phyloP scores from a whole-genome alignment of 2,329 filamentous ascomycete species.

The Chrysoporthe puriensis region DNA sequence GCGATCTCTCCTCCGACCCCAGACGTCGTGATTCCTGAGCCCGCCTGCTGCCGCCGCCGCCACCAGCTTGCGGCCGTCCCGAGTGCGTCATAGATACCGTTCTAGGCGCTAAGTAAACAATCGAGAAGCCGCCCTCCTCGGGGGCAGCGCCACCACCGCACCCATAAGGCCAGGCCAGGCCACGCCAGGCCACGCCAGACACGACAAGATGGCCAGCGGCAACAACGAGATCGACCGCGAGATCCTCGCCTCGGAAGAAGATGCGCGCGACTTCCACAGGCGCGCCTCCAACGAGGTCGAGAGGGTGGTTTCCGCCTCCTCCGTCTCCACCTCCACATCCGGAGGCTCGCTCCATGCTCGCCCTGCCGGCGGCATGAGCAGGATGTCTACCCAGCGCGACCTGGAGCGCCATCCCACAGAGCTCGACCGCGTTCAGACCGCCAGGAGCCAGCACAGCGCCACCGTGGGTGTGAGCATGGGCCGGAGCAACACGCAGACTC shows the following conservation, averaged over 20 bases:
- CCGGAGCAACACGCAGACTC: slow-evolving; percentile 45
- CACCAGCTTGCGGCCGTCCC: neutral
- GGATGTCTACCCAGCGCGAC: slow-evolving; percentile 67
- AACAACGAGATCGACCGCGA: slow-evolving; percentile 60
- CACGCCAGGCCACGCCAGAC: slow-evolving; percentile 1
- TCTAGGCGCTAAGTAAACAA: neutral
- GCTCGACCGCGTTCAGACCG: slow-evolving; percentile 72
- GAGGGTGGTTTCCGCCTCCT: slow-evolving; percentile 59
- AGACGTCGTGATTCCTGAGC: neutral
- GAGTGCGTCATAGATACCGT: neutral
- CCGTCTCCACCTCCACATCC: slow-evolving; percentile 53
- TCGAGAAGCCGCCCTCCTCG: neutral
- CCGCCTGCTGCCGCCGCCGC: too few species aligned
- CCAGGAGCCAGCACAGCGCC: slow-evolving; percentile 68
- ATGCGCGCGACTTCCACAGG: slow-evolving; percentile 46
- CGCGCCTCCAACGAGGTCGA: slow-evolving; percentile 58
- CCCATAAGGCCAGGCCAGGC: neutral
- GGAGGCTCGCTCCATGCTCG: slow-evolving; percentile 41
- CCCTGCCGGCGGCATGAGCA: slow-evolving; percentile 53
- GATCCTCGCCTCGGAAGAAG: slow-evolving; percentile 57
- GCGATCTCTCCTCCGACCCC: neutral
- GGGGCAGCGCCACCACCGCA: neutral
- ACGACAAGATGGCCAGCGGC: slow-evolving; percentile 33
- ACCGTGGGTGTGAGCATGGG: slow-evolving; percentile 65
- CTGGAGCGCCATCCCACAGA: slow-evolving; percentile 72